These are phyloP conservation scores for Penicillium waksmanii DNA, from an alignment of 495 filamentous ascomycete species.

Conservation along the genomic window DNA sequence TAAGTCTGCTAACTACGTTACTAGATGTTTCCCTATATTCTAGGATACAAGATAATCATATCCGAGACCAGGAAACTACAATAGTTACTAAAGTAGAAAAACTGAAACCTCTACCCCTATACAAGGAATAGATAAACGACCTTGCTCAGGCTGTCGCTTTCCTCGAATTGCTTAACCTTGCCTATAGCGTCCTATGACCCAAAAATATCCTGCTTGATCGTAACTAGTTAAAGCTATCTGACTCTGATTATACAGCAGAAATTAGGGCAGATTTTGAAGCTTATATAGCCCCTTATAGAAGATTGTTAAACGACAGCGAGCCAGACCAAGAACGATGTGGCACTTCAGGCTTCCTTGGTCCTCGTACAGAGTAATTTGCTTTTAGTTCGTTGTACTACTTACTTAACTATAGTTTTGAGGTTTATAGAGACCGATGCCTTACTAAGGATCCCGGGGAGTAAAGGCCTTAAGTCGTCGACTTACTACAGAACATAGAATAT, in stretches of 20 bases:
- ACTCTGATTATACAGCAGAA: slow-evolving; percentile 33
- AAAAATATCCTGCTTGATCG: slow-evolving; percentile 35
- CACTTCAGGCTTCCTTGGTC: background rate
- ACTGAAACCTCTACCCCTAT: slow-evolving; percentile 36
- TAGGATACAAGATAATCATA: slow-evolving; percentile 18
- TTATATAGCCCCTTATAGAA: slow-evolving; percentile 31
- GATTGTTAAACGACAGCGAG: slow-evolving; percentile 8
- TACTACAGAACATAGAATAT: slow-evolving; percentile 39
- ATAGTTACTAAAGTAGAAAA: slow-evolving; percentile 33
- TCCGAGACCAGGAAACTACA: slow-evolving; percentile 16
- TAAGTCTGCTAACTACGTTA: slow-evolving; percentile 4
- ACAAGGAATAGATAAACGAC: slow-evolving; percentile 43
- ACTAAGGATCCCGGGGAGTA: no score
- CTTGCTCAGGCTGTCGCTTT: slow-evolving; percentile 42
- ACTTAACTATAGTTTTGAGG: slow-evolving; percentile 40
- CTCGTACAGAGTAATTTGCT: background rate
- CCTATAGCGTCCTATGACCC: slow-evolving; percentile 38
- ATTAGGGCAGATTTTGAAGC: slow-evolving; percentile 31
- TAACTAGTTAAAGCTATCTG: slow-evolving; percentile 30
- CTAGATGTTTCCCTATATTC: slow-evolving; percentile 11
- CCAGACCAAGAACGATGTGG: background rate
- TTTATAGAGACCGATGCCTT: no score
- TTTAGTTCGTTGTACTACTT: slow-evolving; percentile 39
- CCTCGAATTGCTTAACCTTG: slow-evolving; percentile 42
- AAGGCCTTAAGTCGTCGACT: slow-evolving; percentile 31